A percentile compares a stretch with the other conserved stretches of the same genome.
These are phyloP conservation scores for Chlorella sp. DNA, from an alignment of 139 green algal species.

Conservation along the genomic window DNA sequence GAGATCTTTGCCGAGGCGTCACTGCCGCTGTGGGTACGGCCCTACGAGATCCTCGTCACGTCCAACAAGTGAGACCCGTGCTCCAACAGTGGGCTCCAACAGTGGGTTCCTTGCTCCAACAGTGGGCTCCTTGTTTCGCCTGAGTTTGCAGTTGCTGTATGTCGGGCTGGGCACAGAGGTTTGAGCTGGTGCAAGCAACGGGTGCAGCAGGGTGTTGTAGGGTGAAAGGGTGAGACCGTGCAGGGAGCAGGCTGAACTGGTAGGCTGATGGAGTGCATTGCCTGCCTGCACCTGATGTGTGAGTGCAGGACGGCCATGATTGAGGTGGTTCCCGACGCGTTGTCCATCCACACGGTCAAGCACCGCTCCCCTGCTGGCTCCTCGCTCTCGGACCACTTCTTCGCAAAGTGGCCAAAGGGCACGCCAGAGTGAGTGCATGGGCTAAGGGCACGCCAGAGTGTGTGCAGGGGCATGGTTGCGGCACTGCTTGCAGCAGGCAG, in stretches of 20 bases:
- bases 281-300: no score
- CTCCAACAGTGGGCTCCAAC: no score
- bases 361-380: slow-evolving; percentile 27
- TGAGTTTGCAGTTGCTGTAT: no score
- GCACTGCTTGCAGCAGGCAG: no score
- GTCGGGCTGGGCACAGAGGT: no score
- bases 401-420: slow-evolving; percentile 55
- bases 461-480: background rate
- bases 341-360: slow-evolving; percentile 94
- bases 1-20: slow-evolving; percentile 78
- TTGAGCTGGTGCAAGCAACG: no score
- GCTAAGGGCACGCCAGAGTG: slow-evolving; percentile 33
- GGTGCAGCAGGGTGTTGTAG: no score
- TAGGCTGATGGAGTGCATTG: no score
- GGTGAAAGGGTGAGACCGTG: no score
- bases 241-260: no score
- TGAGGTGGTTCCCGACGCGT: slow-evolving; percentile 88
- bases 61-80: slow-evolving; percentile 57
- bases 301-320: slow-evolving; percentile 87
- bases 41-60: slow-evolving; percentile 92
- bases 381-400: slow-evolving; percentile 78
- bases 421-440: slow-evolving; percentile 23
- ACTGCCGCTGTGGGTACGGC: slow-evolving; percentile 82
- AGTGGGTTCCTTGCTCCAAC: no score
- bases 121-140: no score